Evolutionary conservation across 2,329 filamentous ascomycete genomes (phyloP).

Genomic region (Rugonectria rugulosa): DNA sequence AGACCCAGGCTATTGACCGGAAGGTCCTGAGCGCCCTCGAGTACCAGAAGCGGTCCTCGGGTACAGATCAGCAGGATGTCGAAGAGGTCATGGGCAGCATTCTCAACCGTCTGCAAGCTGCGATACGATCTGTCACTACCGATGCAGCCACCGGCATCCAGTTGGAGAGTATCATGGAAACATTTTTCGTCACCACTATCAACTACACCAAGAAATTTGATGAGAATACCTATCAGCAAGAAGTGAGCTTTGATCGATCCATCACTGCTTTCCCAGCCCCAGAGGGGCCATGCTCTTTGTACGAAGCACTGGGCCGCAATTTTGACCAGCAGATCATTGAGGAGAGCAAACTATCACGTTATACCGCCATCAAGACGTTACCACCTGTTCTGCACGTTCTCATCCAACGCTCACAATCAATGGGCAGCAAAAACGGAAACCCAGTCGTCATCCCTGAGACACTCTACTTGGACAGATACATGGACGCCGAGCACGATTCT

Average conservation of each 20-base stretch:
- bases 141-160: constrained; percentile 73
- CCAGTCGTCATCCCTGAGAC: constrained; percentile 81
- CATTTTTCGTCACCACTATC: constrained; percentile 69
- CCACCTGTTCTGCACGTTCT: constrained; percentile 90
- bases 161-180: constrained; percentile 78
- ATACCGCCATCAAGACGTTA: constrained; percentile 75
- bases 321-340: constrained; percentile 83
- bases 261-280: constrained; percentile 67
- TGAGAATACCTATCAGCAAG: constrained; percentile 49
- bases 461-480: constrained; percentile 88
- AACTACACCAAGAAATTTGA: constrained; percentile 65
- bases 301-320: constrained; percentile 83
- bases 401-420: constrained; percentile 82
- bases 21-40: constrained; percentile 55
- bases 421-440: constrained; percentile 77
- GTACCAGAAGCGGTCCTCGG: constrained; percentile 55
- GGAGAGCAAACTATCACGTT: constrained; percentile 67
- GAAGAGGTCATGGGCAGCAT: constrained; percentile 95
- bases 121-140: constrained; percentile 77
- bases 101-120: constrained; percentile 87
- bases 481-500: constrained; percentile 70
- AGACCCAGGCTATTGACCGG: constrained; percentile 52
- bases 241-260: constrained; percentile 66
- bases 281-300: constrained; percentile 68
- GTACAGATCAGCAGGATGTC: constrained; percentile 87